Evolutionary conservation across 164 flowering plant species (phyloP), one percentile per base, ranked within the genome.

Genomic region (Sextonia rubra): DNA sequence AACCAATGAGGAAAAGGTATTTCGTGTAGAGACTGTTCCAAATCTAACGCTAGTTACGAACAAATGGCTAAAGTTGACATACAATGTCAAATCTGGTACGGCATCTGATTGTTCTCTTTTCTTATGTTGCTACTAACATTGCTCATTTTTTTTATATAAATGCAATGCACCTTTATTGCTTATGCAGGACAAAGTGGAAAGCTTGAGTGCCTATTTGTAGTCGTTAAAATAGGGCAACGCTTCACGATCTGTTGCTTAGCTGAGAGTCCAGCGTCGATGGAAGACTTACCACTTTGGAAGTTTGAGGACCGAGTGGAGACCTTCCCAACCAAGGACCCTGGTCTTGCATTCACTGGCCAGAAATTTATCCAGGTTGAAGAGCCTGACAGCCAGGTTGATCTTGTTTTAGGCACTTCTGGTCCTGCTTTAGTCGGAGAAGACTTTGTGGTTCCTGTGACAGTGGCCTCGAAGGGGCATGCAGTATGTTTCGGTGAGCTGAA

Each of bases 191-290:
- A 87, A 83, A 90, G 92, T 77, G 99, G 99, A 69, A 96, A 93
- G 86, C 98, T 93, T 26, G 99, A 96, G 74, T 96, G 99, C 76
- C 30, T 89, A 70, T 90, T 92, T 67, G 86, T 93, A 25, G 71
- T 86, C 74, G 93, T 87, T 64, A 89, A 88, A 80, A 76, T 90
- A 22, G 94, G 97, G 47, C 80, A 85, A 23, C 81, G 79, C 78
- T 87, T 92, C 80, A 89, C 87, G 44, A 86, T 96, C 67, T 87
- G 95, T 78, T 93, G 94, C 82, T 85, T 91, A 81, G 94, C 98
- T 71, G 99, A 96, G 84, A 93, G 98, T 72, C 99, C 99, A 73
- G 98, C 94, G 24, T 88, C 97, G 15, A 89, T 96, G 98, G 89
- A 87, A 74, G 96, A 85, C 71, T 82, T 92, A 72, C 98, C 93